A percentile compares a stretch with the other conserved stretches of the same genome.
These are phyloP conservation scores for Lactarius sp. DNA, from an alignment of 768 basidiomycete genomes.

Conservation along the genomic window DNA sequence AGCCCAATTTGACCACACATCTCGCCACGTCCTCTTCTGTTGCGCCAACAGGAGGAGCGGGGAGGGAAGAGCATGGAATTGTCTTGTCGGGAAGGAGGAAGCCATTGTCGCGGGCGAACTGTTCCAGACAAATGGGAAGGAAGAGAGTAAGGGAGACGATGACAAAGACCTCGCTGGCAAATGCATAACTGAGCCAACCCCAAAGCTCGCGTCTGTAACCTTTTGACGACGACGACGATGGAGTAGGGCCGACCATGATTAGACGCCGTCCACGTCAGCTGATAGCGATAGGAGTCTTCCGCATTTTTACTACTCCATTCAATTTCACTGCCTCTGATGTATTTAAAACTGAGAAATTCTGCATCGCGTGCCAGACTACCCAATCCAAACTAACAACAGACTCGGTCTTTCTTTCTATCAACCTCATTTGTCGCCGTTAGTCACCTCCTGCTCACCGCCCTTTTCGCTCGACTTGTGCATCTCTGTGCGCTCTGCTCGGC, in stretches of 20 bases:
- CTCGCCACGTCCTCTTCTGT: slow-evolving; percentile 38
- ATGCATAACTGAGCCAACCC: slow-evolving; percentile 83
- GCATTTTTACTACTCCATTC: too few relatives aligned
- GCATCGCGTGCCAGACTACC: too few relatives aligned
- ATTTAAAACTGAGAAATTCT: too few relatives aligned
- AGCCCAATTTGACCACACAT: slow-evolving; percentile 79
- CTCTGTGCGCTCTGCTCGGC: too few relatives aligned
- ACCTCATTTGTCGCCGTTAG: too few relatives aligned
- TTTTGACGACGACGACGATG: background rate
- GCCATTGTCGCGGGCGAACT: slow-evolving; percentile 87
- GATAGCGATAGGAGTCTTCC: too few relatives aligned
- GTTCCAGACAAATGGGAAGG: slow-evolving; percentile 78
- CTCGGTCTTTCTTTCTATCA: too few relatives aligned
- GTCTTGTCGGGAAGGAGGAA: slow-evolving; percentile 65
- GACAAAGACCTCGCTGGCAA: slow-evolving; percentile 81
- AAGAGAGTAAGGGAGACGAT: slow-evolving; percentile 78
- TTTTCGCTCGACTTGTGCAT: too few relatives aligned
- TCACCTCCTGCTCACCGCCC: too few relatives aligned
- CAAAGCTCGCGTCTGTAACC: slow-evolving; percentile 39
- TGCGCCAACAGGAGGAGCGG: slow-evolving; percentile 17
- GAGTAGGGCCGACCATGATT: background rate
- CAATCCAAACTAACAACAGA: too few relatives aligned
- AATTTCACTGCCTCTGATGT: too few relatives aligned
- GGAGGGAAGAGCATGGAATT: slow-evolving; percentile 43
- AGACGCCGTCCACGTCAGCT: too few relatives aligned